These are phyloP conservation scores for Fomitopsis serialis DNA, from an alignment of 768 basidiomycete species.

Conservation along the genomic window DNA sequence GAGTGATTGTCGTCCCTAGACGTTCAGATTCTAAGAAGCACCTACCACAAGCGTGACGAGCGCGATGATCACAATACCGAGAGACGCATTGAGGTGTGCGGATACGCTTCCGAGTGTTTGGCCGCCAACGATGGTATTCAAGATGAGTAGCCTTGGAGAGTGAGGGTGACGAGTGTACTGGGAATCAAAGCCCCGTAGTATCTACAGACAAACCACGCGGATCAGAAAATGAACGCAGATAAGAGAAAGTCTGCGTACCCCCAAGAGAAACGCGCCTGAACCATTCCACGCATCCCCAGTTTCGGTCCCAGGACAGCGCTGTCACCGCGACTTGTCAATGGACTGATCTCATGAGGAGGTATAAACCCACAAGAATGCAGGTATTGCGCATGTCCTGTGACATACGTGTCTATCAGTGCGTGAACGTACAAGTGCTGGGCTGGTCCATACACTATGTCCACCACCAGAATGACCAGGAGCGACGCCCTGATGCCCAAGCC, in stretches of 20 bases:
- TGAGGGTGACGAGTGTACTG: conserved; percentile 36
- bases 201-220: conserved; percentile 15
- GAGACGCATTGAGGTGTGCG: conserved; percentile 18
- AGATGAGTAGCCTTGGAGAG: conserved; percentile 42
- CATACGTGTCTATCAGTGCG: too few species aligned
- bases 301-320: conserved; percentile 50
- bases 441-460: conserved; percentile 37
- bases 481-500: conserved; percentile 40
- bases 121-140: conserved; percentile 45
- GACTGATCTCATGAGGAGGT: too few species aligned
- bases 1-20: neutral
- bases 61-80: conserved; percentile 41
- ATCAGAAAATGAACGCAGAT: too few species aligned
- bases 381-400: too few species aligned
- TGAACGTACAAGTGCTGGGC: too few species aligned
- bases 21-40: neutral
- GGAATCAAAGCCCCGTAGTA: conserved; percentile 35
- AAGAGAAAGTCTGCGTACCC: conserved; percentile 24
- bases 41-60: conserved; percentile 30
- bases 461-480: conserved; percentile 34
- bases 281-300: conserved; percentile 50
- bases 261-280: conserved; percentile 48
- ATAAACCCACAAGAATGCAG: neutral
- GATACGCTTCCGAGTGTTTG: conserved; percentile 39
- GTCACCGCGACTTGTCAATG: neutral